These are phyloP conservation scores for Arthrobotrys megalospora DNA, from an alignment of 2,329 filamentous ascomycete genomes.

Conservation along the genomic window DNA sequence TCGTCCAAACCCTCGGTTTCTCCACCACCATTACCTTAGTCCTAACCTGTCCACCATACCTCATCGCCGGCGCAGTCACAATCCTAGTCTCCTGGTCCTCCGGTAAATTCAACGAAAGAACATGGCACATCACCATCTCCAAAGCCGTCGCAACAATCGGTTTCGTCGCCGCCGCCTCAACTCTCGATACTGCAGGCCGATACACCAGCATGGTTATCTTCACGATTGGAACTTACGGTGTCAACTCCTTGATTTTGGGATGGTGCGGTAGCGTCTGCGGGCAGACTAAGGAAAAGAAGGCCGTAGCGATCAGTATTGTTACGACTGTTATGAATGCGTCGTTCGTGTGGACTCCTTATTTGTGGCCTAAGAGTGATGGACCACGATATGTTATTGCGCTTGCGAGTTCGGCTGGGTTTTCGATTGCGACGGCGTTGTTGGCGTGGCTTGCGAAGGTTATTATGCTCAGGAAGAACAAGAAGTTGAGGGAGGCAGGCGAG, in stretches of 20 bases:
- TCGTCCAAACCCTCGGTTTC: slow-evolving; percentile 71
- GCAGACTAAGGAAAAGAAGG: slow-evolving; percentile 71
- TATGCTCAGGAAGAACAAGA: slow-evolving; percentile 69
- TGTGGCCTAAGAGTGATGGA: slow-evolving; percentile 70
- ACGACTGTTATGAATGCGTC: slow-evolving; percentile 70
- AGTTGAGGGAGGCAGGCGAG: slow-evolving; percentile 65
- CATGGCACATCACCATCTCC: slow-evolving; percentile 71
- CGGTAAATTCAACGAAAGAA: slow-evolving; percentile 70
- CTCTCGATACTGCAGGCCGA: slow-evolving; percentile 67
- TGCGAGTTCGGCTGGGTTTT: slow-evolving; percentile 68
- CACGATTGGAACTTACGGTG: slow-evolving; percentile 67
- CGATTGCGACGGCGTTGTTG: slow-evolving; percentile 68
- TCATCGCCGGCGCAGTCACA: slow-evolving; percentile 70
- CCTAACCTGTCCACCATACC: slow-evolving; percentile 72
- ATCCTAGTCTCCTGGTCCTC: slow-evolving; percentile 71
- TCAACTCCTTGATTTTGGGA: slow-evolving; percentile 70
- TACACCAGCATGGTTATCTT: slow-evolving; percentile 70
- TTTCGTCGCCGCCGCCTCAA: slow-evolving; percentile 68
- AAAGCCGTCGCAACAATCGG: slow-evolving; percentile 68
- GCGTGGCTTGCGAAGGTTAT: slow-evolving; percentile 69
- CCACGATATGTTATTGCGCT: slow-evolving; percentile 70
- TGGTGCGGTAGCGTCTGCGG: slow-evolving; percentile 70
- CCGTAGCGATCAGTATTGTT: slow-evolving; percentile 70
- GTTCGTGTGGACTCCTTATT: slow-evolving; percentile 72
- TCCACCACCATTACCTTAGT: slow-evolving; percentile 71